Evolutionary conservation across 2,329 filamentous ascomycete genomes (phyloP).

Genomic region (Colletotrichum liaoningense): DNA sequence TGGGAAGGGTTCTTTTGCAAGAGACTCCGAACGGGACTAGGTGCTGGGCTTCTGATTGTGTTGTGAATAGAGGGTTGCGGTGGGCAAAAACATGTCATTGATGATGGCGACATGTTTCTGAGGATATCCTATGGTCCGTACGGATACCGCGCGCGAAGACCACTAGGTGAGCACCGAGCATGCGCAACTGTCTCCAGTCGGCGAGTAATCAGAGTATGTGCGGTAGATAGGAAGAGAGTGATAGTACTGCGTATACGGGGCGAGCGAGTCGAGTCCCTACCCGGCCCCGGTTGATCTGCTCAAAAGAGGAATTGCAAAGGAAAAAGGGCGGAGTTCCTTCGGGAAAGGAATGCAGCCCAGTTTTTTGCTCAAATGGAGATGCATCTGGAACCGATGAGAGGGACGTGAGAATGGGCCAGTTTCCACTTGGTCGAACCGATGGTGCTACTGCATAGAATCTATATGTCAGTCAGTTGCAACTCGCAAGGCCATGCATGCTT

Average conservation of each 20-base stretch:
- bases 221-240: not conserved
- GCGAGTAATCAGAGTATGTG: constrained; percentile 1
- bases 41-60: not conserved
- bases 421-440: constrained; percentile 5
- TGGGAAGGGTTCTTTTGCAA: constrained; percentile 20
- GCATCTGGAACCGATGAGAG: not conserved
- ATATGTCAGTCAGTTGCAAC: constrained; percentile 2
- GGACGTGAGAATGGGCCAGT: not conserved
- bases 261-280: constrained; percentile 7
- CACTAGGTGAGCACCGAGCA: constrained; percentile 10
- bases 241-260: not conserved
- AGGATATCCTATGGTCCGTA: too few species aligned
- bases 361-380: constrained; percentile 3
- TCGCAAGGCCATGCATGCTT: constrained; percentile 9
- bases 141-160: not conserved
- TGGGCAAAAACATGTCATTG: not conserved
- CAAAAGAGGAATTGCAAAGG: not conserved
- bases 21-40: not conserved
- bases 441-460: constrained; percentile 8
- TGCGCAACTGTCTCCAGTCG: not conserved
- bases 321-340: constrained; percentile 30
- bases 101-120: not conserved
- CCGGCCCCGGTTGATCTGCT: constrained; percentile 17
- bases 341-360: constrained; percentile 20
- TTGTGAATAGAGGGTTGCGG: not conserved